Evolutionary conservation across 1,139 yeast species (phyloP).

Genomic region (Geotrichum citri-aurantii): DNA sequence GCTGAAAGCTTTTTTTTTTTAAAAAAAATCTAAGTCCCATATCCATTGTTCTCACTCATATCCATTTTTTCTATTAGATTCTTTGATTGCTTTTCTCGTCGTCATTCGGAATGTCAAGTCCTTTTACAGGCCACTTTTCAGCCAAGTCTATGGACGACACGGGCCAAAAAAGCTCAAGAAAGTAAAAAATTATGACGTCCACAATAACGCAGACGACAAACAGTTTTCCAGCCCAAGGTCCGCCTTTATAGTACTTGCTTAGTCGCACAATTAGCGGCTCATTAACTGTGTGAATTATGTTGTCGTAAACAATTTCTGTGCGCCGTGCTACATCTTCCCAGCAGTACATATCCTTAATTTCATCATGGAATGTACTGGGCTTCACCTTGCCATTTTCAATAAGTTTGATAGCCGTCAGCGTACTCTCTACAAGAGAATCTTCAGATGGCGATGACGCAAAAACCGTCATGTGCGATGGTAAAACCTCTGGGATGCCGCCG

Average conservation of each 20-base stretch:
- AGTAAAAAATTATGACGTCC: slow-evolving; percentile 58
- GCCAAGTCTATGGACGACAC: slow-evolving; percentile 61
- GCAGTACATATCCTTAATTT: slow-evolving; percentile 77
- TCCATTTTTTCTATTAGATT: background rate
- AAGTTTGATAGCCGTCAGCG: slow-evolving; percentile 56
- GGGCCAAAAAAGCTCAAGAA: slow-evolving; percentile 72
- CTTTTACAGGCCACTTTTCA: slow-evolving; percentile 63
- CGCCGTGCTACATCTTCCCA: slow-evolving; percentile 88
- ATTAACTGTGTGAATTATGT: slow-evolving; percentile 23
- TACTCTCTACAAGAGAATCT: slow-evolving; percentile 66
- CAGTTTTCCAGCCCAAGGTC: slow-evolving; percentile 78
- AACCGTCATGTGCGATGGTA: slow-evolving; percentile 89
- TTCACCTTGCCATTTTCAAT: slow-evolving; percentile 57
- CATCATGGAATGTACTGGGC: slow-evolving; percentile 70
- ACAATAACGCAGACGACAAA: slow-evolving; percentile 74
- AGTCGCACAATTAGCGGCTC: slow-evolving; percentile 51
- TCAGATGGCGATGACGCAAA: slow-evolving; percentile 78
- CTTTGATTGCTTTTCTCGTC: background rate
- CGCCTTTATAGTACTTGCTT: slow-evolving; percentile 63
- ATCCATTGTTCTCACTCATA: background rate
- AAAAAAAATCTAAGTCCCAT: background rate
- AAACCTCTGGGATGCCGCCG: slow-evolving; percentile 96
- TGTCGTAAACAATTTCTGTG: slow-evolving; percentile 73
- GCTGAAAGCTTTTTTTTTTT: background rate
- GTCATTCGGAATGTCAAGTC: background rate